Base-by-base conservation (phyloP, 768 basidiomycete genomes). In the Postia placenta region DNA sequence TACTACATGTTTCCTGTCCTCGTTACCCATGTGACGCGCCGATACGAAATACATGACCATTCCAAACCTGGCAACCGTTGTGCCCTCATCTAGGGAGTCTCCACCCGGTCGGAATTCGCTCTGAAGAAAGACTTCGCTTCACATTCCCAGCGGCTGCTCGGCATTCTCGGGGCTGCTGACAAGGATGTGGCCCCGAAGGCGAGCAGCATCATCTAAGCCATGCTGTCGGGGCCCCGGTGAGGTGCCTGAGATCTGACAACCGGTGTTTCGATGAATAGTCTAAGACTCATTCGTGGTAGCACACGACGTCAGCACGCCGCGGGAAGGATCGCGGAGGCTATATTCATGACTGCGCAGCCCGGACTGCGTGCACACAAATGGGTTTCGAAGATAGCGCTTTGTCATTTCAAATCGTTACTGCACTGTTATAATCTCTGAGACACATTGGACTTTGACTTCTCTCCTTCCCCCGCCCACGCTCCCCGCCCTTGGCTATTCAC, bases 351-450 rank as follows among this genome's bases (percentile, higher is more conserved):
- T 15, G 15, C 15, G 15, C 30, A 7, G 30, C 15, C 30, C 30
- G 30, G 30, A 33, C 30, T 7, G 30, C 30, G 30, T 33, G 30
- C 30, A 33, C 30, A 7, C 7, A 33, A 15, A 33, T 33, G 30
- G 30, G 15, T 15, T 33, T 45, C 48, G 44, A 47, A 52, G 54
- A 47, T 46, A 26, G 40, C 45, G 43, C 35, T 55, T 53, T 53
- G 56, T 58, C 56, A 50, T 58, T 53, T 51, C 49, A 45, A 50
- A 45, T 58, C 57, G 57, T 58, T 53, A 58, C 54, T 50, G 30
- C 30, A 33, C 30, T 7, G 47, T 50, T 57, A 57, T 50, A 54
- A 41, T 48, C 45, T 45, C 44, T 12, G 36, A 36, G 30, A 40
- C 42, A 46, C n/a, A n/a, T n/a, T n/a, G 30, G 41, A 22, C 40